Conservation (phyloP, 1,284 basidiomycete species). For the Coniophora puteana region DNA sequence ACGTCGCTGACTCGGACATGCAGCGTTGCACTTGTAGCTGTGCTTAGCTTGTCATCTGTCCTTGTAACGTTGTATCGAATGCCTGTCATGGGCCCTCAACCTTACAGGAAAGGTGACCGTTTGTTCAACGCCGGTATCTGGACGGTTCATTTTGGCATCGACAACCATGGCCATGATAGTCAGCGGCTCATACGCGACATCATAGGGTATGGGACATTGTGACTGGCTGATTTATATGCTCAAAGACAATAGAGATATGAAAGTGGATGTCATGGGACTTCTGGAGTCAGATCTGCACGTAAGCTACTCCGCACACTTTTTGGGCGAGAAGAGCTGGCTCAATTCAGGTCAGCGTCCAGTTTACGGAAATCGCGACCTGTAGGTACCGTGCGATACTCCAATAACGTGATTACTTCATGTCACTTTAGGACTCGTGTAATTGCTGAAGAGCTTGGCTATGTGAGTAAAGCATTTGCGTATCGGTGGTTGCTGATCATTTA, state of each 20-base stretch:
- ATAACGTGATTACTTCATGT: not conserved
- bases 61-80: conserved; percentile 51
- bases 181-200: conserved; percentile 77
- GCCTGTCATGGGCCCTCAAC: conserved; percentile 44
- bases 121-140: conserved; percentile 88
- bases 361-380: conserved; percentile 89
- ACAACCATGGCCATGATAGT: conserved; percentile 80
- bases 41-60: conserved; percentile 48
- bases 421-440: conserved; percentile 64
- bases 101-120: conserved; percentile 65
- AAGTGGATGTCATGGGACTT: conserved; percentile 79
- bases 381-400: conserved; percentile 24
- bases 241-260: conserved; percentile 72
- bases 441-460: conserved; percentile 81
- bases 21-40: too few relatives aligned
- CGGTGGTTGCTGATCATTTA: conserved; percentile 3
- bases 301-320: conserved; percentile 23
- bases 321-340: not conserved
- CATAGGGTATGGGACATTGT: conserved; percentile 39
- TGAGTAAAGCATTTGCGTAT: conserved; percentile 37
- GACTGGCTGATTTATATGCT: conserved; percentile 5
- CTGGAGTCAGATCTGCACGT: conserved; percentile 88
- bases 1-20: too few relatives aligned
- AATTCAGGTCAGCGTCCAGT: conserved; percentile 60
- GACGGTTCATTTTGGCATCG: conserved; percentile 90